phyloP scores from a whole-genome alignment of 2,329 filamentous ascomycete genomes.

The Claviceps cyperi region DNA sequence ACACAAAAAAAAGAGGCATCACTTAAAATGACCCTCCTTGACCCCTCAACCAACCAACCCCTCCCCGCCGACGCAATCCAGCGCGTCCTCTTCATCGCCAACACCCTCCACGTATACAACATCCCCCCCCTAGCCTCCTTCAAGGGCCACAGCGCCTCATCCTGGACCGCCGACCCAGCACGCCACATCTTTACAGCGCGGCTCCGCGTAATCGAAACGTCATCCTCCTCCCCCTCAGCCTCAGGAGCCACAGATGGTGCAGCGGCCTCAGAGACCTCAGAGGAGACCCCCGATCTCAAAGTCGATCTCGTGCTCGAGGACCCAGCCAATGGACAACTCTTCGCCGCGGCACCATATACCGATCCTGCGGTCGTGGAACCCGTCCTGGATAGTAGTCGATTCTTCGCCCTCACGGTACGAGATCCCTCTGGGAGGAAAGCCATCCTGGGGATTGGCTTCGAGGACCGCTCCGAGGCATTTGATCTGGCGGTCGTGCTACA shows the following conservation, averaged over 20 bases:
- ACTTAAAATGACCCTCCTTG: constrained; percentile 40
- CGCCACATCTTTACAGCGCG: constrained; percentile 78
- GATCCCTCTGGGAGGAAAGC: constrained; percentile 65
- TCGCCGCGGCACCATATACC: constrained; percentile 72
- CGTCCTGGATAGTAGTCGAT: constrained; percentile 64
- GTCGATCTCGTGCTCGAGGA: constrained; percentile 72
- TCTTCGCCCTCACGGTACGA: constrained; percentile 72
- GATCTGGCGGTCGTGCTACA: constrained; percentile 72
- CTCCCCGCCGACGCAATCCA: constrained; percentile 68
- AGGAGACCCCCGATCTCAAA: constrained; percentile 37
- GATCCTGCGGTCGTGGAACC: constrained; percentile 53
- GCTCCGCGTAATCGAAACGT: constrained; percentile 62
- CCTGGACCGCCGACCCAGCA: constrained; percentile 59
- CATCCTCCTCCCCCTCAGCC: background rate
- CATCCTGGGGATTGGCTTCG: constrained; percentile 71
- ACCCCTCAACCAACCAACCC: constrained; percentile 55
- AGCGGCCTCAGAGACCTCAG: constrained; percentile 17
- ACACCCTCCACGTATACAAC: constrained; percentile 69
- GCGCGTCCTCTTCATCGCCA: constrained; percentile 65
- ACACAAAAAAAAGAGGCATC: background rate
- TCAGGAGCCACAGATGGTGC: background rate
- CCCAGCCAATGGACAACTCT: constrained; percentile 54
- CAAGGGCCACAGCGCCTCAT: constrained; percentile 62
- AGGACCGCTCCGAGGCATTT: constrained; percentile 74
- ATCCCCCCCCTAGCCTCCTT: constrained; percentile 68